phyloP scores from a whole-genome alignment of 2,329 filamentous ascomycete species.

The Talaromyces sp. region DNA sequence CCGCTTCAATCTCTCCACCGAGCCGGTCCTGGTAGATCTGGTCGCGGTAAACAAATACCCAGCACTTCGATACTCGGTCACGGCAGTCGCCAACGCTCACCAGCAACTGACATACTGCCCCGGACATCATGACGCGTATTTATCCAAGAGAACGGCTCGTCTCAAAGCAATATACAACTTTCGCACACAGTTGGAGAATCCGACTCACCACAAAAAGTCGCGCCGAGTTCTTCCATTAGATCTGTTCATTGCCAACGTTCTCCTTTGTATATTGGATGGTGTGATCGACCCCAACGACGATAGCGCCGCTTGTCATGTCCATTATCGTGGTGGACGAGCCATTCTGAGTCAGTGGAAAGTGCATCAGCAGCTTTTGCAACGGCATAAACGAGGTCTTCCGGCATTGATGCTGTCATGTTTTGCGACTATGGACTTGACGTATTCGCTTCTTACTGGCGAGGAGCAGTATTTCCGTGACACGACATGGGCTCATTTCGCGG shows the following conservation, averaged over 20 bases:
- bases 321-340: constrained; percentile 37
- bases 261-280: constrained; percentile 44
- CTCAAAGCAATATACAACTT: constrained; percentile 21
- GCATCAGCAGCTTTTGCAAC: constrained; percentile 15
- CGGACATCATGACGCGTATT: constrained; percentile 9
- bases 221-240: constrained; percentile 28
- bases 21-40: constrained; percentile 18
- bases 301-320: constrained; percentile 34
- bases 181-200: constrained; percentile 31
- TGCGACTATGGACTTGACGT: constrained; percentile 43
- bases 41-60: constrained; percentile 18
- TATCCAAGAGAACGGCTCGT: constrained; percentile 16
- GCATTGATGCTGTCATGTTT: constrained; percentile 44
- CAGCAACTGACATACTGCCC: constrained; percentile 15
- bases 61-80: constrained; percentile 19
- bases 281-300: constrained; percentile 36
- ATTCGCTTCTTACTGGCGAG: constrained; percentile 39
- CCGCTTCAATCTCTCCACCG: constrained; percentile 18
- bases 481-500: constrained; percentile 41
- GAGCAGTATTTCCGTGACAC: constrained; percentile 37
- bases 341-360: constrained; percentile 30
- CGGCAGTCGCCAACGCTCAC: constrained; percentile 21
- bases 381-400: constrained; percentile 20
- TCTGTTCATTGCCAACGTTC: constrained; percentile 42
- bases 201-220: constrained; percentile 11